Conservation (phyloP, 2,329 filamentous ascomycete species). For the Aureobasidium sp. region DNA sequence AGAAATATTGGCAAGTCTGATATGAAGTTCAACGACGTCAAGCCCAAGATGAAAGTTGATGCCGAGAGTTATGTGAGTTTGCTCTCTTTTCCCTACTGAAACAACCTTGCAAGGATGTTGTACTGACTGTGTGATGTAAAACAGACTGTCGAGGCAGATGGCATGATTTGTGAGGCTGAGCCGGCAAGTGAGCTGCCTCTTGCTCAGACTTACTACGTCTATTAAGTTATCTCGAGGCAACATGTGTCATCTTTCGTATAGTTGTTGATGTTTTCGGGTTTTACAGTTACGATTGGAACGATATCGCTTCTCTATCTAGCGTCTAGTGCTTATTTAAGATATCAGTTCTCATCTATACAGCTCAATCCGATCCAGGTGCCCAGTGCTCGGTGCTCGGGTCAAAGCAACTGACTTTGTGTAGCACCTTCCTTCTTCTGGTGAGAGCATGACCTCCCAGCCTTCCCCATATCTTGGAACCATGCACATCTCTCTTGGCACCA, state of each 20-base stretch:
- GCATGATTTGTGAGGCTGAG: slow-evolving; percentile 62
- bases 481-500: neutral
- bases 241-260: neutral
- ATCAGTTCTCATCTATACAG: too few species aligned
- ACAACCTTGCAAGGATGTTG: neutral
- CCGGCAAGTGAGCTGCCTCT: slow-evolving; percentile 64
- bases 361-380: too few species aligned
- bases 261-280: neutral
- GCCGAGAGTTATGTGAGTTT: slow-evolving; percentile 68
- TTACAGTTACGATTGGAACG: neutral
- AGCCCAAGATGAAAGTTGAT: slow-evolving; percentile 84
- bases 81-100: neutral
- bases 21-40: slow-evolving; percentile 81
- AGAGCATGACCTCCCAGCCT: too few species aligned
- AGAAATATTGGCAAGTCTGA: slow-evolving; percentile 69
- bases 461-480: neutral
- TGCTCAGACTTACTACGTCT: slow-evolving; percentile 70
- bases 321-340: too few species aligned
- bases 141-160: slow-evolving; percentile 72
- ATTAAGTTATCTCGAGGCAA: slow-evolving; percentile 26
- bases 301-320: neutral
- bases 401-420: neutral
- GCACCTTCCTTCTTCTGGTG: neutral
- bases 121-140: slow-evolving; percentile 16
- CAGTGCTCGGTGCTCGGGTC: neutral